These are phyloP conservation scores for Penicillium odoratum DNA, from an alignment of 495 filamentous ascomycete species.

Conservation along the genomic window DNA sequence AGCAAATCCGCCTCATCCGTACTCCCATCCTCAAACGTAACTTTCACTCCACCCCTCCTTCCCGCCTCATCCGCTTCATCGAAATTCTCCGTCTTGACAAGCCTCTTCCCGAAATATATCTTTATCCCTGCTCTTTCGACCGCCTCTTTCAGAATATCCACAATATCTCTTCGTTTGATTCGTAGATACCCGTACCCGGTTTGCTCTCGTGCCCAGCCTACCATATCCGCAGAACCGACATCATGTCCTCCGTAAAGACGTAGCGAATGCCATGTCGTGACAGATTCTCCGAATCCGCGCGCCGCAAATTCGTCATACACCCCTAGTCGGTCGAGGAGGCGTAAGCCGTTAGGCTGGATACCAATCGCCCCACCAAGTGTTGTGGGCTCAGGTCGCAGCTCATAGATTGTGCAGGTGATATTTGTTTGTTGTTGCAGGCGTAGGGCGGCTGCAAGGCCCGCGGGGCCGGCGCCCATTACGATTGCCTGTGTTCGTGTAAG, in stretches of 20 bases:
- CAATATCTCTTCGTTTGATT: constrained; percentile 31
- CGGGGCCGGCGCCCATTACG: constrained; percentile 58
- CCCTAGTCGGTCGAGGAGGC: constrained; percentile 42
- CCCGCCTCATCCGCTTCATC: constrained; percentile 2
- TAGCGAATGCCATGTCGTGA: constrained; percentile 32
- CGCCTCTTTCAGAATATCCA: constrained; percentile 27
- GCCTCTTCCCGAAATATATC: constrained; percentile 23
- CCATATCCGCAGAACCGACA: constrained; percentile 23
- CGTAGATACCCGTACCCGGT: constrained; percentile 39
- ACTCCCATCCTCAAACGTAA: constrained; percentile 32
- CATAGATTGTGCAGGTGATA: constrained; percentile 31
- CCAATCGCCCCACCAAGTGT: constrained; percentile 49
- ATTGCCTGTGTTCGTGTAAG: constrained; percentile 26
- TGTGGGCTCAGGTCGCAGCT: constrained; percentile 33
- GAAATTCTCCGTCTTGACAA: constrained; percentile 14
- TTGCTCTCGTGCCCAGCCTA: constrained; percentile 18
- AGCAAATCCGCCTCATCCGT: constrained; percentile 46
- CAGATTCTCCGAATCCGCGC: constrained; percentile 23
- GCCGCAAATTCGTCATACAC: constrained; percentile 30
- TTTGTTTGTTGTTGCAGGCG: constrained; percentile 29
- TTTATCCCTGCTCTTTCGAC: constrained; percentile 23
- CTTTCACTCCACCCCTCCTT: constrained; percentile 14
- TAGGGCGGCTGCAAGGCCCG: constrained; percentile 32
- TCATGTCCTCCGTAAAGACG: constrained; percentile 16
- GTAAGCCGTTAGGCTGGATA: constrained; percentile 49